Percentiles rank a stretch among this genome's conserved stretches.
These are phyloP conservation scores for Taxawa tesnikishii DNA, from an alignment of 2,329 filamentous ascomycete species.

Conservation along the genomic window DNA sequence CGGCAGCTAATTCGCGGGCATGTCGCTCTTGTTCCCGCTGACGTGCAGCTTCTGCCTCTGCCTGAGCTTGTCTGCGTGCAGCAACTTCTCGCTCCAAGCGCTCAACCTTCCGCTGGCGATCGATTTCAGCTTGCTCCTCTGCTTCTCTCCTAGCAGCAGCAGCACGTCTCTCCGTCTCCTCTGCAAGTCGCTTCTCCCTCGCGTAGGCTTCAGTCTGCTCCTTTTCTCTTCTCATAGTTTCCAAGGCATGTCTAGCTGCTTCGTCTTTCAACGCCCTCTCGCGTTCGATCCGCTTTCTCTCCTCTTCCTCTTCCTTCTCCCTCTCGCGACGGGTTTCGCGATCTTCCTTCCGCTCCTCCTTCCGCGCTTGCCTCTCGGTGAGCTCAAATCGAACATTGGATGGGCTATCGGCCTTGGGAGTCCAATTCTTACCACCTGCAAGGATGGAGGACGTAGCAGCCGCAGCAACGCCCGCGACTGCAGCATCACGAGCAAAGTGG, in stretches of 20 bases:
- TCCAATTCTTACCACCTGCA: conserved; percentile 13
- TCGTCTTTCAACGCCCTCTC: conserved; percentile 21
- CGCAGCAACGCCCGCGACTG: conserved; percentile 29
- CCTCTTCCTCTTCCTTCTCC: conserved; percentile 19
- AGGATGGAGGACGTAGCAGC: conserved; percentile 23
- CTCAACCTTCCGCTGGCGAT: conserved; percentile 11
- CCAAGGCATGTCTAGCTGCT: conserved; percentile 14
- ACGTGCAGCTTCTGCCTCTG: conserved; percentile 11
- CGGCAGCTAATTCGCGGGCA: conserved; percentile 4
- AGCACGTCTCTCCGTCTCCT: background rate
- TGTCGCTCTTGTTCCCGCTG: conserved; percentile 6
- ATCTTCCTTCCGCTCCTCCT: too few species aligned
- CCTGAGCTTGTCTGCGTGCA: conserved; percentile 11
- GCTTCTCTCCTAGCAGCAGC: conserved; percentile 3
- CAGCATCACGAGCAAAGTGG: conserved; percentile 22
- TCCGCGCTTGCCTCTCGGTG: conserved; percentile 42
- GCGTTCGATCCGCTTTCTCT: conserved; percentile 15
- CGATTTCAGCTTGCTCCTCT: conserved; percentile 11
- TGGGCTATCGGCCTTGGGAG: conserved; percentile 17
- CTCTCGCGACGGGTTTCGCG: too few species aligned
- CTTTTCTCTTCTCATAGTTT: conserved; percentile 10
- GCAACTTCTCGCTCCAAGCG: conserved; percentile 13
- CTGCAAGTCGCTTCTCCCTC: conserved; percentile 5
- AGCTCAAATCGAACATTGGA: conserved; percentile 45
- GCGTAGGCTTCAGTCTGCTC: conserved; percentile 7